Conservation (phyloP, 352 stramenopile species). For the Salisapilia sapeloensis region DNA sequence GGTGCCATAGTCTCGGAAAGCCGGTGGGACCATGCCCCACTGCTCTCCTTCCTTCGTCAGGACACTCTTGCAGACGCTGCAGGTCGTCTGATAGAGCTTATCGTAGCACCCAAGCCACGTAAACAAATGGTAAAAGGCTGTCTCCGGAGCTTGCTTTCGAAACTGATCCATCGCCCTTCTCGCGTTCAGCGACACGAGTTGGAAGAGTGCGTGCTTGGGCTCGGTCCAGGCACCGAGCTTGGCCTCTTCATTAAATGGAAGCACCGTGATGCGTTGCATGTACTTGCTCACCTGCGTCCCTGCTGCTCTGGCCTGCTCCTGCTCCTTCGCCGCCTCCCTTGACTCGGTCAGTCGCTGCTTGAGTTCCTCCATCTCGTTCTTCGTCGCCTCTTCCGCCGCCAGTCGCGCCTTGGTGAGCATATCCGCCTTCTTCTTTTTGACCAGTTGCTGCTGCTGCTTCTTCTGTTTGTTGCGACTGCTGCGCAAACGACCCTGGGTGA, state of each 20-base stretch:
- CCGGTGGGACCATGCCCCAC: constrained; percentile 62
- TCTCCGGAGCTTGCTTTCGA: constrained; percentile 69
- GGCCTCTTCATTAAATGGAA: constrained; percentile 65
- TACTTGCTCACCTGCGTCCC: constrained; percentile 74
- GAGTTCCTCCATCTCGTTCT: constrained; percentile 79
- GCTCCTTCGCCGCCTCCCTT: constrained; percentile 63
- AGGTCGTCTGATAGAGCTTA: constrained; percentile 80
- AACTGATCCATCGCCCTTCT: constrained; percentile 72
- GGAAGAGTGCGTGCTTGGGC: constrained; percentile 65
- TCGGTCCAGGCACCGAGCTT: constrained; percentile 67
- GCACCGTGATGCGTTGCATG: constrained; percentile 63
- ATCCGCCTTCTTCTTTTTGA: constrained; percentile 79
- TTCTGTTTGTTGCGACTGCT: constrained; percentile 74
- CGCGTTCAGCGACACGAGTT: constrained; percentile 51
- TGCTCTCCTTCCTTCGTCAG: constrained; percentile 67
- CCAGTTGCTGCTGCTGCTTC: constrained; percentile 63
- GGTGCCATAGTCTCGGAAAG: constrained; percentile 72
- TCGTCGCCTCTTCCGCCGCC: constrained; percentile 69
- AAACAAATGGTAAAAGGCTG: constrained; percentile 77
- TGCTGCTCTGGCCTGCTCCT: constrained; percentile 53
- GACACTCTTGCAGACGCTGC: constrained; percentile 74
- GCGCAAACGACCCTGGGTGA: constrained; percentile 40
- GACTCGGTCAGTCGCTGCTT: constrained; percentile 62
- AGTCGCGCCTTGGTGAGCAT: constrained; percentile 79
- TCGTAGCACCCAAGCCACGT: constrained; percentile 77